Percentiles rank a stretch among this genome's conserved stretches.
Conservation (phyloP, 2,329 filamentous ascomycete species). For the Botrytis fabae region DNA sequence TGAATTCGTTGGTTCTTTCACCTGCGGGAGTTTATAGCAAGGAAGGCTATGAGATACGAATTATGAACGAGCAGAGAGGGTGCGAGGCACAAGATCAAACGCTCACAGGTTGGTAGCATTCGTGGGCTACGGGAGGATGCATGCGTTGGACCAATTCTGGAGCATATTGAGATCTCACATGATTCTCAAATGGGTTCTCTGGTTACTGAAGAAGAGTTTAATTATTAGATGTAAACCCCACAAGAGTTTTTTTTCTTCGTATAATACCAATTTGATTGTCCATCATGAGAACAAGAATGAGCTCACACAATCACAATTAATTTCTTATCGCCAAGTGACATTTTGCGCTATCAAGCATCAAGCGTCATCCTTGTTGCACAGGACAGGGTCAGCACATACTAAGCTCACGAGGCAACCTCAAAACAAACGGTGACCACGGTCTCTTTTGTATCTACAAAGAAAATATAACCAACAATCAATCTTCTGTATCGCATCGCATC, state of each 20-base stretch:
- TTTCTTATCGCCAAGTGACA: conserved; percentile 20
- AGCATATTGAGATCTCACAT: conserved; percentile 23
- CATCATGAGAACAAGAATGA: not conserved
- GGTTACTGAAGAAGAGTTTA: conserved; percentile 17
- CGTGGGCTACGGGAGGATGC: conserved; percentile 13
- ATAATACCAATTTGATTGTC: conserved; percentile 20
- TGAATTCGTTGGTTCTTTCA: conserved; percentile 29
- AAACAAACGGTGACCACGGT: not conserved
- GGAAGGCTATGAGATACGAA: conserved; percentile 28
- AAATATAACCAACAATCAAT: conserved; percentile 10
- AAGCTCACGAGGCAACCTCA: conserved; percentile 17
- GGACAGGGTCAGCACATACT: not conserved
- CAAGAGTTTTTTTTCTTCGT: conserved; percentile 4
- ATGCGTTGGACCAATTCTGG: conserved; percentile 14
- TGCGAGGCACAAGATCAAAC: conserved; percentile 14
- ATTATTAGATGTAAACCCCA: conserved; percentile 16
- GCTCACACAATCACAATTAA: conserved; percentile 5
- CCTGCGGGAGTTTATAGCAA: conserved; percentile 35
- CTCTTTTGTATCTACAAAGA: conserved; percentile 4
- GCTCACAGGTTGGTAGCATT: conserved; percentile 24
- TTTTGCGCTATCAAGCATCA: conserved; percentile 18
- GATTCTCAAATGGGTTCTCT: conserved; percentile 16
- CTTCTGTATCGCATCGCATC: not conserved
- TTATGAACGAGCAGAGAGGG: conserved; percentile 28
- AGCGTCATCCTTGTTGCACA: conserved; percentile 19